phyloP scores from a whole-genome alignment of 2,329 filamentous ascomycete genomes.

The Fusarium concolor region DNA sequence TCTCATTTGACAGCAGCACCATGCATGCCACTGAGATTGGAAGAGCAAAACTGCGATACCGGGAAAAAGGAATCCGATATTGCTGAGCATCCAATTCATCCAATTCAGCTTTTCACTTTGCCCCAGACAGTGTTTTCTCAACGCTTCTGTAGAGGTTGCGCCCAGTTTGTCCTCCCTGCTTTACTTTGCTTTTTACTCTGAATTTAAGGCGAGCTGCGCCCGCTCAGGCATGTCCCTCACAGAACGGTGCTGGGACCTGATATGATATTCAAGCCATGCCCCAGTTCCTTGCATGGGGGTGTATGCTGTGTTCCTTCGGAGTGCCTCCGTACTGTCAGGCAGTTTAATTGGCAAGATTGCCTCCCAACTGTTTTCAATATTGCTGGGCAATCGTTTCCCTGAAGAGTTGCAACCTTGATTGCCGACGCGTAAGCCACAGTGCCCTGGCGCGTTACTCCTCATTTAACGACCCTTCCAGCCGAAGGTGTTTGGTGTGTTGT shows the following conservation, averaged over 20 bases:
- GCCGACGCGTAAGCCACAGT: slow-evolving; percentile 18
- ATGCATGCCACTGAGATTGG: too few species aligned
- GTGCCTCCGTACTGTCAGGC: too few species aligned
- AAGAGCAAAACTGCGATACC: neutral
- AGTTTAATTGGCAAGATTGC: neutral
- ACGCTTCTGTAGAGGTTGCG: neutral
- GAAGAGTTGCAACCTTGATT: neutral
- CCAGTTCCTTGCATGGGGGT: neutral
- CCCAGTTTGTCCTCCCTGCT: neutral
- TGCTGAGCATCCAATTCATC: neutral
- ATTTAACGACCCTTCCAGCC: too few species aligned
- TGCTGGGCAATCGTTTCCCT: neutral
- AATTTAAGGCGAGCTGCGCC: neutral
- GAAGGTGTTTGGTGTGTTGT: neutral
- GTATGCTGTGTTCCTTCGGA: neutral
- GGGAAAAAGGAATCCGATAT: neutral
- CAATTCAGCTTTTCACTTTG: too few species aligned
- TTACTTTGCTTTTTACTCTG: slow-evolving; percentile 1
- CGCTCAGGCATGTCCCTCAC: neutral
- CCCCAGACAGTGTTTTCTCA: neutral
- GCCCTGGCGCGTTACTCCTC: neutral
- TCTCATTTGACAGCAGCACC: neutral
- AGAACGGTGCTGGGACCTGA: neutral
- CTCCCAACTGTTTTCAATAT: neutral
- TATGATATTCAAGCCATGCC: neutral